Percentiles rank a stretch among this genome's conserved stretches.
phyloP scores from a whole-genome alignment of 129 eudicot genomes.

The Helichrysum umbraculigerum region DNA sequence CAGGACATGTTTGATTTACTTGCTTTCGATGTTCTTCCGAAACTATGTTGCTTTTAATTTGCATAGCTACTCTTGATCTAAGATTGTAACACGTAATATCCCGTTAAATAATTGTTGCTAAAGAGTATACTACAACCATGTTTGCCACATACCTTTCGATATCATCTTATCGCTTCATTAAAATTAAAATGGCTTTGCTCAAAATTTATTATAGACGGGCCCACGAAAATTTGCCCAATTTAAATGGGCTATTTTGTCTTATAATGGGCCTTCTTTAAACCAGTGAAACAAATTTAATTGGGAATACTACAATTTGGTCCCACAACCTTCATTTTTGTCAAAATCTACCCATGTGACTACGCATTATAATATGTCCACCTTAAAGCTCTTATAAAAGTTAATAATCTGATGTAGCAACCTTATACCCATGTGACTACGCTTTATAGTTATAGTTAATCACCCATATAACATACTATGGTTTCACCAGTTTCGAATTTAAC shows the following conservation, averaged over 20 bases:
- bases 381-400: no score
- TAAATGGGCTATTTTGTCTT: constrained; percentile 13
- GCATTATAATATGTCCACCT: constrained; percentile 5
- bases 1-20: background rate
- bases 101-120: background rate
- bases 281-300: constrained; percentile 24
- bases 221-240: background rate
- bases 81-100: background rate
- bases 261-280: constrained; percentile 13
- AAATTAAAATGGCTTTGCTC: background rate
- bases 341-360: constrained; percentile 20
- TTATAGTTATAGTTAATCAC: background rate
- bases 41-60: background rate
- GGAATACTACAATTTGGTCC: constrained; percentile 21
- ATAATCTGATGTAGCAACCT: no score
- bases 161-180: background rate
- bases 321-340: constrained; percentile 12
- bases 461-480: background rate
- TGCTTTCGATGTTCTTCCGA: background rate
- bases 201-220: background rate
- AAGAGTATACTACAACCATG: constrained; percentile 2
- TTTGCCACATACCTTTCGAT: background rate
- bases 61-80: background rate
- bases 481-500: background rate
- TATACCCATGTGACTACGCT: constrained; percentile 20